phyloP scores from a whole-genome alignment of 805 yeast genomes.

The Ogataea pini region DNA sequence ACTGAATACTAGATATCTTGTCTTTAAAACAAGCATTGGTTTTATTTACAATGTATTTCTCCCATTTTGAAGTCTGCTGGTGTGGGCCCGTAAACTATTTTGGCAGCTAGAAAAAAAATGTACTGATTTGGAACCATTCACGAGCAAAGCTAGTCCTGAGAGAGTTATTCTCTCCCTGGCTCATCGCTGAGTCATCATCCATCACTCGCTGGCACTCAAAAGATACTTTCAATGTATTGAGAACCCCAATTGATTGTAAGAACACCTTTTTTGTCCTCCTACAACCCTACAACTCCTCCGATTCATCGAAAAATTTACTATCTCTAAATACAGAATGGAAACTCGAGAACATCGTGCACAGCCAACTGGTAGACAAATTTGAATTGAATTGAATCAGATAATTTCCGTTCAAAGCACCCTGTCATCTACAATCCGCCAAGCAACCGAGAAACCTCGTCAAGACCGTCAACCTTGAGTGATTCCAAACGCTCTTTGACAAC shows the following conservation, averaged over 20 bases:
- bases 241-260: too few relatives aligned
- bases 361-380: too few relatives aligned
- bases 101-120: too few relatives aligned
- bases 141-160: background rate
- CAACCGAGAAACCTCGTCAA: constrained; percentile 65
- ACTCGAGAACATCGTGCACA: background rate
- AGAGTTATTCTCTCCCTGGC: too few relatives aligned
- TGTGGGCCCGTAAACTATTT: background rate
- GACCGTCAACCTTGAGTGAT: constrained; percentile 48
- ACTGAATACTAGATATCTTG: too few relatives aligned
- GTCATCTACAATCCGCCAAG: constrained; percentile 50
- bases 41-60: constrained; percentile 4
- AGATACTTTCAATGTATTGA: too few relatives aligned
- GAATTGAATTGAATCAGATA: background rate
- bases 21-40: background rate
- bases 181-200: too few relatives aligned
- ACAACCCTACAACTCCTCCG: background rate
- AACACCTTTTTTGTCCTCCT: too few relatives aligned
- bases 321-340: background rate
- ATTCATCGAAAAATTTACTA: background rate
- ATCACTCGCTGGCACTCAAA: too few relatives aligned
- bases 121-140: too few relatives aligned
- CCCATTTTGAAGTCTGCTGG: background rate
- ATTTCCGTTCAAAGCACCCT: too few relatives aligned
- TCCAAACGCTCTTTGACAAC: constrained; percentile 44